A percentile compares a stretch with the other conserved stretches of the same genome.
These are phyloP conservation scores for Boletellus deceptivus DNA, from an alignment of 1,284 basidiomycete genomes.

Conservation along the genomic window DNA sequence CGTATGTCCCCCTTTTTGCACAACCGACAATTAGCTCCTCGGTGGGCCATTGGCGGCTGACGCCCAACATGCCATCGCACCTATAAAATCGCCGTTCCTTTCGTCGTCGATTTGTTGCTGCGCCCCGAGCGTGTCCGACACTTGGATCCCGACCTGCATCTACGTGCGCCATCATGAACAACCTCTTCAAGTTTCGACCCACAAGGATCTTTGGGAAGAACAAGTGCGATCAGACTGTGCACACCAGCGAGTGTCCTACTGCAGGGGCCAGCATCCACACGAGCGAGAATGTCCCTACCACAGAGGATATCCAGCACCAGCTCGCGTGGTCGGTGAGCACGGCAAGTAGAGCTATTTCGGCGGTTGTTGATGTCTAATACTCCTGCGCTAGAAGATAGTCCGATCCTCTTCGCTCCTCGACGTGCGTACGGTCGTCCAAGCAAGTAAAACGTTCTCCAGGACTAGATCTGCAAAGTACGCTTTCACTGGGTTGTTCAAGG, in stretches of 20 bases:
- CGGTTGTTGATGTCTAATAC: not conserved
- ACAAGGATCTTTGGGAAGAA: not conserved
- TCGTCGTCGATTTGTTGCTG: no score
- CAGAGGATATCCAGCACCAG: not conserved
- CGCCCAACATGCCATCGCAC: not conserved
- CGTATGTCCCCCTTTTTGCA: not conserved
- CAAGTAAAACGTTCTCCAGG: conserved; percentile 6
- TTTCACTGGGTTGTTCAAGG: conserved; percentile 9
- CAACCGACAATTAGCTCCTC: not conserved
- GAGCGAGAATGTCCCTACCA: not conserved
- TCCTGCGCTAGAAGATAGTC: not conserved
- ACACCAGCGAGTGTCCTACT: not conserved
- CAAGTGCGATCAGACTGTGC: not conserved
- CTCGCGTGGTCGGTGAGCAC: not conserved
- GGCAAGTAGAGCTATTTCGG: conserved; percentile 1
- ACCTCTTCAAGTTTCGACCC: not conserved
- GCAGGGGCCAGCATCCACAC: not conserved
- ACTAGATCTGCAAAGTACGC: conserved; percentile 10
- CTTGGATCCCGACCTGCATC: not conserved
- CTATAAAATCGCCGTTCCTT: conserved; percentile 5
- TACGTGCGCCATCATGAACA: conserved; percentile 1
- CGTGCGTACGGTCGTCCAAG: not conserved
- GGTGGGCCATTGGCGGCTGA: conserved; percentile 10
- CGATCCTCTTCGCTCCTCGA: conserved; percentile 2
- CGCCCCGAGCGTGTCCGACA: not conserved